Percentiles rank a stretch among this genome's conserved stretches.
Conservation (phyloP, 371 early-diverging fungal species). For the Mortierella sp. region DNA sequence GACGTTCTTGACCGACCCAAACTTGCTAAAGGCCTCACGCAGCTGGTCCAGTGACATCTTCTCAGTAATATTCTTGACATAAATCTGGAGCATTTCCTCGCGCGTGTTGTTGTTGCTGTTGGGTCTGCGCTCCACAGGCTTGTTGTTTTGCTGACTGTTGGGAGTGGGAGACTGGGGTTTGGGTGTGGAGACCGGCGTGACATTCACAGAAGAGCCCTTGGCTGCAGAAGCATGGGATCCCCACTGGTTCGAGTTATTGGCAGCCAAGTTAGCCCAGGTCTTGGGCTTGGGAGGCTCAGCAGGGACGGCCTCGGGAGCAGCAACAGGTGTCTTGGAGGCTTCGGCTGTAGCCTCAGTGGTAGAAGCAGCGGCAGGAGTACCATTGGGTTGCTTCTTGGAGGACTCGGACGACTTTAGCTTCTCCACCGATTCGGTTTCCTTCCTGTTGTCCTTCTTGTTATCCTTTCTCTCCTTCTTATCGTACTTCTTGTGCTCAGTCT, state of each 20-base stretch:
- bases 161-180: slow-evolving; percentile 23
- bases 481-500: slow-evolving; percentile 21
- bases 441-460: slow-evolving; percentile 25
- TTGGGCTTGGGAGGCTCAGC: slow-evolving; percentile 54
- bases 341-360: background rate
- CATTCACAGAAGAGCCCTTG: slow-evolving; percentile 48
- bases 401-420: slow-evolving; percentile 25
- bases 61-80: slow-evolving; percentile 44
- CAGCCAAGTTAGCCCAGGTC: slow-evolving; percentile 66
- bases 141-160: slow-evolving; percentile 35
- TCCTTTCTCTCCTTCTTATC: slow-evolving; percentile 20
- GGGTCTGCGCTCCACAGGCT: slow-evolving; percentile 38
- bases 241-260: slow-evolving; percentile 56
- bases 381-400: slow-evolving; percentile 23
- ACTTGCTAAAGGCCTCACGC: slow-evolving; percentile 55
- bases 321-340: background rate
- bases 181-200: slow-evolving; percentile 24
- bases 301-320: slow-evolving; percentile 11
- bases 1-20: slow-evolving; percentile 59
- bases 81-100: slow-evolving; percentile 36
- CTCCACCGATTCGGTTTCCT: slow-evolving; percentile 23
- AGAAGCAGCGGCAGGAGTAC: slow-evolving; percentile 10
- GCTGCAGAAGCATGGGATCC: slow-evolving; percentile 54
- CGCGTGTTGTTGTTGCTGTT: slow-evolving; percentile 23
- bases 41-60: slow-evolving; percentile 54